Percentiles rank a stretch among this genome's conserved stretches.
These are phyloP conservation scores for Amaranthus cruentus DNA, from an alignment of 148 eudicot genomes.

Conservation along the genomic window DNA sequence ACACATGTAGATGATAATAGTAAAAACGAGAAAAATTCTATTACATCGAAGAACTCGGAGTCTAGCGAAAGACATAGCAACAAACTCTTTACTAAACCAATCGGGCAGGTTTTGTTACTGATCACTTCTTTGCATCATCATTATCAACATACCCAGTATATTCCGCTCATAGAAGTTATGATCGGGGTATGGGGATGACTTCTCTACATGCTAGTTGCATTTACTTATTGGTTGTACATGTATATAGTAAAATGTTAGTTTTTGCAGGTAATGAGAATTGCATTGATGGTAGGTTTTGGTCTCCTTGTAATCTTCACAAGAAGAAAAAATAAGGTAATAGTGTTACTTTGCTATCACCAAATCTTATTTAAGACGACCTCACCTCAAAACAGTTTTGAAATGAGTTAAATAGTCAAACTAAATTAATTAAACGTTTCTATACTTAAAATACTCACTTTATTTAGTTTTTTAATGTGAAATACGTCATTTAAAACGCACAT, in stretches of 20 bases:
- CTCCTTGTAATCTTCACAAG: slow-evolving; percentile 65
- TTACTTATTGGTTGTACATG: background rate
- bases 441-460: no score
- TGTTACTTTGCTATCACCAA: background rate
- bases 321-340: slow-evolving; percentile 49
- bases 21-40: slow-evolving; percentile 18
- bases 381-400: no score
- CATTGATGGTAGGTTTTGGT: slow-evolving; percentile 74
- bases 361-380: no score
- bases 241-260: background rate
- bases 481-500: no score
- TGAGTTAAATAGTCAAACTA: no score
- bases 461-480: no score
- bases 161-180: no score
- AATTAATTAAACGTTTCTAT: no score
- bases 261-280: slow-evolving; percentile 64
- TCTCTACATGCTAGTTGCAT: background rate
- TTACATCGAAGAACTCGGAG: slow-evolving; percentile 14
- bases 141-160: no score
- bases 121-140: background rate
- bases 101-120: slow-evolving; percentile 43
- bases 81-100: slow-evolving; percentile 32
- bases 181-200: no score
- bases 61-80: slow-evolving; percentile 27
- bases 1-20: slow-evolving; percentile 13